Evolutionary conservation across 2,329 filamentous ascomycete genomes (phyloP), one percentile per base, ranked within the genome.

Genomic region (Curvularia sp.): DNA sequence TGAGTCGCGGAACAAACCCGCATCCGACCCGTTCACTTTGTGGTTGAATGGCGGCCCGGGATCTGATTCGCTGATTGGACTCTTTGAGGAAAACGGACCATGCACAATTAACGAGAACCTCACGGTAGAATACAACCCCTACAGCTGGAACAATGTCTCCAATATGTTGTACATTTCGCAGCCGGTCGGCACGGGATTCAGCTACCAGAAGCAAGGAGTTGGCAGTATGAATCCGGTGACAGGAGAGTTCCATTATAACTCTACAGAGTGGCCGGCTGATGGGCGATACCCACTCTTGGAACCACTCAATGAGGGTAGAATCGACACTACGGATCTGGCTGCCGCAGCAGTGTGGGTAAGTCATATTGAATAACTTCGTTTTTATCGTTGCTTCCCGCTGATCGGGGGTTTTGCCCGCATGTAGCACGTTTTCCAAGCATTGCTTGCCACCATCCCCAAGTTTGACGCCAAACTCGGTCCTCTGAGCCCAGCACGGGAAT

Each of bases 151-250:
- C 64, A 82, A 86, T 59, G 81, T 82, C 25, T 84, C 81, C 34
- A 87, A 87, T 68, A 77, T 89, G 73, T 76, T 89, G 9, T 88
- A 87, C 74, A 77, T 89, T 50, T 85, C 84, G 53, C 85, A 88
- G 72, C 86, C 86, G 9, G 77, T 85, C n/a, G 84, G 84, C 32
- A 81, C 83, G 27, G 85, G 85, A 2, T 84, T 85, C 69, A 84
- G 81, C 6, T 85, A 68, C 28, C 61, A 68, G 36, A 53, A 65
- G 41, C 54, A 66, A 39, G 63, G 49, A 15, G 63, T 64, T 18
- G 65, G 65, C 15, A 66, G 62, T 51, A 58, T 68, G 42, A 66
- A 81, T 19, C 78, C 82, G 46, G 68, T 71, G 3, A 64, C 77
- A 18, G 81, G 79, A 6, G 82, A 81, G 3, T 74, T 75, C 10